phyloP scores from a whole-genome alignment of 2,329 filamentous ascomycete species.

The Corynespora cassiicola region DNA sequence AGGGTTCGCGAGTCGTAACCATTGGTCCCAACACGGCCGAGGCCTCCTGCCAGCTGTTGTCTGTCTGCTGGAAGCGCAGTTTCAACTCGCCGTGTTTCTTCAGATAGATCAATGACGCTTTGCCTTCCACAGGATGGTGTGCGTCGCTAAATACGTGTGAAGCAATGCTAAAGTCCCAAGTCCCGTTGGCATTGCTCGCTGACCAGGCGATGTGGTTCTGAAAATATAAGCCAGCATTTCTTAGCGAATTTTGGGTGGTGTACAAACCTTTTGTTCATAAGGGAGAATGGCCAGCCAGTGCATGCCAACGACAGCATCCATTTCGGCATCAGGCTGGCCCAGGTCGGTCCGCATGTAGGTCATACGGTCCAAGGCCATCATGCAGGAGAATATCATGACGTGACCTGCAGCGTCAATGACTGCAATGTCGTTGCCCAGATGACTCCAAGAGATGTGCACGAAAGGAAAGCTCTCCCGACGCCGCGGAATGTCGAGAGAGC shows the following conservation, averaged over 20 bases:
- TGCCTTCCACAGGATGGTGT: constrained; percentile 72
- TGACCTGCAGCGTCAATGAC: constrained; percentile 81
- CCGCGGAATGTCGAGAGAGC: constrained; percentile 67
- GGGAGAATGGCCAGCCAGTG: constrained; percentile 73
- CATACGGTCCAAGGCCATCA: constrained; percentile 76
- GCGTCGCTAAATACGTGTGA: constrained; percentile 72
- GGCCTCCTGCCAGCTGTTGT: constrained; percentile 73
- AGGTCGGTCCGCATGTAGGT: constrained; percentile 67
- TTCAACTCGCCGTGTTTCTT: constrained; percentile 76
- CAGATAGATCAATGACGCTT: constrained; percentile 78
- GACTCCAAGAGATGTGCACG: constrained; percentile 84
- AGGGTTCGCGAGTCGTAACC: constrained; percentile 62
- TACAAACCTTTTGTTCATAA: constrained; percentile 45
- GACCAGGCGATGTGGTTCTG: constrained; percentile 48
- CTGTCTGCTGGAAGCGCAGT: constrained; percentile 79
- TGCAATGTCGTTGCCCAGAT: constrained; percentile 78
- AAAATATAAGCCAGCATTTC: too few relatives aligned
- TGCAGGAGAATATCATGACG: constrained; percentile 75
- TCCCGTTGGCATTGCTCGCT: constrained; percentile 45
- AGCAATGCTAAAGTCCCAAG: constrained; percentile 74
- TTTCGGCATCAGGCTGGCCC: constrained; percentile 74
- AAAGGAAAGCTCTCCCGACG: constrained; percentile 70
- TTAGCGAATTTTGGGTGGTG: too few relatives aligned
- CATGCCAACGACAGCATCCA: constrained; percentile 79
- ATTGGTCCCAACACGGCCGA: constrained; percentile 77